Evolutionary conservation across 2,329 filamentous ascomycete genomes (phyloP).

Genomic region (Sporothrix pallida): DNA sequence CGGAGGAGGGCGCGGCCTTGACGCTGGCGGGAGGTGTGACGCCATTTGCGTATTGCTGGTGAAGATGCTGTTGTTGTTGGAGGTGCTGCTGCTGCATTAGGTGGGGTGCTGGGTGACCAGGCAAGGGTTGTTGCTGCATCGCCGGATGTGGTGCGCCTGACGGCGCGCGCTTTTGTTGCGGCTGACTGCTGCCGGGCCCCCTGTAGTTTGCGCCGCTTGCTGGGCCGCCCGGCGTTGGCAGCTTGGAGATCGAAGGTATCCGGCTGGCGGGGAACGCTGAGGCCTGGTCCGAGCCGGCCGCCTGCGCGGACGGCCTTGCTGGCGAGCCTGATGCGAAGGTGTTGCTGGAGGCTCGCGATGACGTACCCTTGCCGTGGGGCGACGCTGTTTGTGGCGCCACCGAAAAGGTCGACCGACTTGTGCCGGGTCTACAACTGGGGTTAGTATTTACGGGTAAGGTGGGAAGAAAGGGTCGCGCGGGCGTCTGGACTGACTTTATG

Average conservation of each 20-base stretch:
- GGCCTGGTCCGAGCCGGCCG: background rate
- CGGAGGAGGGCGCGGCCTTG: background rate
- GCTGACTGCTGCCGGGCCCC: conserved; percentile 9
- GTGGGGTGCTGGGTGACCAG: background rate
- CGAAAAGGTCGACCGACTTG: conserved; percentile 24
- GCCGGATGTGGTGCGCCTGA: conserved; percentile 9
- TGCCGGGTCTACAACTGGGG: background rate
- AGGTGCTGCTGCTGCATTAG: conserved; percentile 3
- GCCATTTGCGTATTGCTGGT: conserved; percentile 13
- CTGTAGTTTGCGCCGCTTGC: conserved; percentile 17
- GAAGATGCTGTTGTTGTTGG: background rate
- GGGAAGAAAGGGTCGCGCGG: background rate
- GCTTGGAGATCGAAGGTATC: conserved; percentile 21
- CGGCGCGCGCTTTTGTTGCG: conserved; percentile 1
- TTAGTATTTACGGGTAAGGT: background rate
- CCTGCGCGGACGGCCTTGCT: background rate
- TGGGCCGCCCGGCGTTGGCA: conserved; percentile 3
- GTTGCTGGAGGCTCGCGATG: background rate
- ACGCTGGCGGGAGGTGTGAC: background rate
- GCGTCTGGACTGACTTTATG: conserved; percentile 31
- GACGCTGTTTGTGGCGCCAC: conserved; percentile 15
- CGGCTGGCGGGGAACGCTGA: conserved; percentile 17
- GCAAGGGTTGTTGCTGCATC: background rate
- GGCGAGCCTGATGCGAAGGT: conserved; percentile 7
- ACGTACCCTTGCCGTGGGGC: background rate